These are phyloP conservation scores for Paulownia fortunei DNA, from an alignment of 257 asterid genomes.

Conservation along the genomic window DNA sequence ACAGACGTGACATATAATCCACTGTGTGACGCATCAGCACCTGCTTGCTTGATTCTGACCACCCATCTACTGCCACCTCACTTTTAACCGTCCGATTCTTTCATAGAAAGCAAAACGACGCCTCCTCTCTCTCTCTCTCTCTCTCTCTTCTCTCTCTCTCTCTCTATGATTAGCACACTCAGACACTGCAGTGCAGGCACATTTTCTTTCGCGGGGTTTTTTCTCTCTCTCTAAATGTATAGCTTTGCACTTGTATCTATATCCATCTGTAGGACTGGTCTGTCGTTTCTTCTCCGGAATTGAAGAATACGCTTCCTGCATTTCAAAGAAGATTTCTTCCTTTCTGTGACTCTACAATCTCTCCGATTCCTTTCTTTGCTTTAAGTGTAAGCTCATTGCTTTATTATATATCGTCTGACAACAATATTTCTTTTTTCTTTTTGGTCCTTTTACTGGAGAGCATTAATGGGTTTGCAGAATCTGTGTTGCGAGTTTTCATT, in stretches of 20 bases:
- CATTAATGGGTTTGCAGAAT: background rate
- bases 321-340: slow-evolving; percentile 58
- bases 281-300: slow-evolving; percentile 46
- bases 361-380: slow-evolving; percentile 70
- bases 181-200: slow-evolving; percentile 27
- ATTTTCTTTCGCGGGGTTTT: slow-evolving; percentile 63
- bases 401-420: background rate
- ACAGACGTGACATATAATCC: slow-evolving; percentile 18
- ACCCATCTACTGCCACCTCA: slow-evolving; percentile 32
- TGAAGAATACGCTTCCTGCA: slow-evolving; percentile 42
- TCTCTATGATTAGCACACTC: slow-evolving; percentile 30
- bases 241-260: slow-evolving; percentile 25
- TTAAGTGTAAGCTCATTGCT: slow-evolving; percentile 58
- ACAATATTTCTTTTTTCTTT: slow-evolving; percentile 8
- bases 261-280: slow-evolving; percentile 12
- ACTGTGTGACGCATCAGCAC: slow-evolving; percentile 20
- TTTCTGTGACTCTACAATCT: slow-evolving; percentile 26
- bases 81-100: slow-evolving; percentile 47
- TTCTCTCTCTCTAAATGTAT: slow-evolving; percentile 41
- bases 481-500: slow-evolving; percentile 12
- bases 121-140: no score
- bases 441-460: background rate
- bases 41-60: no score
- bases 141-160: slow-evolving; percentile 12
- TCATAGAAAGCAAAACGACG: slow-evolving; percentile 39